phyloP scores from a whole-genome alignment of 2,329 filamentous ascomycete species.

The Sclerotinia spermophila region DNA sequence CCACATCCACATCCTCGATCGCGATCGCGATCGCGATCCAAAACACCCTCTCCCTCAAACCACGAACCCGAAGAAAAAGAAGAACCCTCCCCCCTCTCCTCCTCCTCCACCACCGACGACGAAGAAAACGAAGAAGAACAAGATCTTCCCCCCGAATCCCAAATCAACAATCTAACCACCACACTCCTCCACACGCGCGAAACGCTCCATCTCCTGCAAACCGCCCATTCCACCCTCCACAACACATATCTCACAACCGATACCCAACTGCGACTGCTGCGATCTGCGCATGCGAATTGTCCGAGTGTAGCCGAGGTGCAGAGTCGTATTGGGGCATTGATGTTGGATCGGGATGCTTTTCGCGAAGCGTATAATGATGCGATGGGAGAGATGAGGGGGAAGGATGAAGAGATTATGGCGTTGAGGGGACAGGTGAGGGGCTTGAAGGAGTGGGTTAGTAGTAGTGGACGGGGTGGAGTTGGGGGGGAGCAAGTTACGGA shows the following conservation, averaged over 20 bases:
- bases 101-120: background rate
- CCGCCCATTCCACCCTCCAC: slow-evolving; percentile 51
- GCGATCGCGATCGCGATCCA: background rate
- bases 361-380: slow-evolving; percentile 48
- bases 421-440: slow-evolving; percentile 60
- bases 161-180: background rate
- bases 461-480: slow-evolving; percentile 51
- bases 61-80: background rate
- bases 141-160: background rate
- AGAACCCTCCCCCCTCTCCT: background rate
- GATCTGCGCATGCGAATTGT: slow-evolving; percentile 45
- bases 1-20: background rate
- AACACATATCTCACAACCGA: slow-evolving; percentile 51
- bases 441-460: slow-evolving; percentile 69
- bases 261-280: slow-evolving; percentile 50
- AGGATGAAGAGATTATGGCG: slow-evolving; percentile 54
- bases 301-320: slow-evolving; percentile 43
- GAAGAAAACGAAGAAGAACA: background rate
- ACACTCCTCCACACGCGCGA: slow-evolving; percentile 14
- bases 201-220: slow-evolving; percentile 52
- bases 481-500: slow-evolving; percentile 58
- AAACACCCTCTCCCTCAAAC: background rate
- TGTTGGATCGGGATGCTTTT: slow-evolving; percentile 39
- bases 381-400: slow-evolving; percentile 44
- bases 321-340: slow-evolving; percentile 30